Base-by-base conservation (phyloP, 768 basidiomycete species). In the Amanita inopinata region DNA sequence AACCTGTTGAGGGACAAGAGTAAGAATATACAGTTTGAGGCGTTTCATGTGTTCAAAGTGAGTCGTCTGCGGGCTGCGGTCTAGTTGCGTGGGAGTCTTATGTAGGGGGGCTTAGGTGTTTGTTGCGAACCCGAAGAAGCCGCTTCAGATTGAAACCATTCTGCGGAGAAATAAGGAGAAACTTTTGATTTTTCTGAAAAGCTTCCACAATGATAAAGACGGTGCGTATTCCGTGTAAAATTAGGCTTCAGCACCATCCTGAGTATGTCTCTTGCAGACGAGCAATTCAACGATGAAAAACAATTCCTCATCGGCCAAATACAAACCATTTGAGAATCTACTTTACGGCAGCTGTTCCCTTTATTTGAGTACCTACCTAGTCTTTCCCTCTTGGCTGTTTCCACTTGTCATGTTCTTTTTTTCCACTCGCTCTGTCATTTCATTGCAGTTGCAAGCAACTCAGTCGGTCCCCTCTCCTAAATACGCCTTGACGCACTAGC, bases 21-120 rank as follows among this genome's bases (percentile, higher is more conserved):
- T 74, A 89, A 91, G 73, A 99, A 99, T 62, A 98, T 99, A 34
- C 96, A 99, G 61, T 99, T 98, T 45, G 96, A 99, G 60, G 94
- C 96, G 2, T 99, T 99, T 65, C 96, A 99, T 55, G 96, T 99
- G 28, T 99, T 99, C 77, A 99, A 98, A 78, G 94, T 91, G 41
- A n/a, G 74, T 27, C 20, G 11, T 25, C 20, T 15, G 20, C 18
- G 6, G n/a, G 4, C 15, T 14, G 9, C 14, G 14, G 36, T 7
- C 30, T 18, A 24, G 9, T 19, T 22, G n/a, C n/a, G n/a, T n/a
- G n/a, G n/a, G n/a, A n/a, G n/a, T n/a, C n/a, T n/a, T n/a, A n/a
- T n/a, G n/a, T n/a, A n/a, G n/a, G n/a, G n/a, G n/a, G n/a, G 33
- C n/a, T 11, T 35, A 63, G 90, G 89, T 99, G 10, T 99, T 99